phyloP scores from a whole-genome alignment of 2,329 filamentous ascomycete species.

The Exophiala xenobiotica region DNA sequence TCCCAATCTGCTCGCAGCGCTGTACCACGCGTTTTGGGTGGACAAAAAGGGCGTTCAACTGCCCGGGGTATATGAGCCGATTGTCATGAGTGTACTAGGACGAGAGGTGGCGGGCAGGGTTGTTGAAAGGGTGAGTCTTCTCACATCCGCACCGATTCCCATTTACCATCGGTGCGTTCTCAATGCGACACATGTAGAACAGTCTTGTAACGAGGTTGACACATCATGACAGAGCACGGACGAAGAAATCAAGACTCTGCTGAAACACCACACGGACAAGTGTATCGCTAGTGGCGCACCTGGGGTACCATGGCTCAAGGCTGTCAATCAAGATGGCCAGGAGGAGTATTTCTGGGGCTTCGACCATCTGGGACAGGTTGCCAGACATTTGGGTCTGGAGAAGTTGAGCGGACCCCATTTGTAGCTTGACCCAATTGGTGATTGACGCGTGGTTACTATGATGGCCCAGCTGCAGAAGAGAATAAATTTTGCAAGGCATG shows the following conservation, averaged over 20 bases:
- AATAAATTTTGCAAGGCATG: not conserved
- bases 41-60: conserved; percentile 39
- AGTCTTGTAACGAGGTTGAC: conserved; percentile 26
- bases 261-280: conserved; percentile 52
- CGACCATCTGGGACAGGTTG: conserved; percentile 58
- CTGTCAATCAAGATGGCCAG: conserved; percentile 53
- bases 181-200: too few relatives aligned
- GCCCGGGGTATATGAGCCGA: conserved; percentile 29
- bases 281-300: conserved; percentile 57
- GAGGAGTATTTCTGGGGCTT: conserved; percentile 60
- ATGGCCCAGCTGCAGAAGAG: too few relatives aligned
- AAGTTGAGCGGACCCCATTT: conserved; percentile 23
- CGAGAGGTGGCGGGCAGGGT: conserved; percentile 45
- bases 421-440: too few relatives aligned
- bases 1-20: conserved; percentile 42
- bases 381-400: conserved; percentile 54
- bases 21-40: conserved; percentile 55
- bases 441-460: too few relatives aligned
- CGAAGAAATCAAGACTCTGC: conserved; percentile 40
- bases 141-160: too few relatives aligned
- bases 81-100: conserved; percentile 44
- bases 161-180: too few relatives aligned
- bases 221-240: conserved; percentile 22
- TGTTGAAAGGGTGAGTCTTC: conserved; percentile 39
- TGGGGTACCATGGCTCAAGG: conserved; percentile 60